Conservation (phyloP, 208 protist genomes). For the Naegleria lovaniensis region DNA sequence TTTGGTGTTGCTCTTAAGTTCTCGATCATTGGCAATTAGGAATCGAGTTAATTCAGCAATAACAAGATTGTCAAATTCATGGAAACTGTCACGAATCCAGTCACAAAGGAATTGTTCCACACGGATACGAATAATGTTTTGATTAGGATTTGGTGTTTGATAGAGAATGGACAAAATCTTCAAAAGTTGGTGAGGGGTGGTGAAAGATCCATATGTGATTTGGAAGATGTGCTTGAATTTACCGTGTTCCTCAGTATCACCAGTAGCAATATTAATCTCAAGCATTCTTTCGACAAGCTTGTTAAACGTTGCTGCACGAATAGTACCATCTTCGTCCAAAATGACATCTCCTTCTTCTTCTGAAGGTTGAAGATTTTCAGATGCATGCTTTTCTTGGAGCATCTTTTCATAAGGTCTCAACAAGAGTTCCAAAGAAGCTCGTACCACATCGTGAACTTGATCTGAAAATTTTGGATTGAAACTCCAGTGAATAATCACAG, state of each 20-base stretch:
- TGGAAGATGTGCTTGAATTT: conserved; percentile 15
- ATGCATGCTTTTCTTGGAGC: neutral
- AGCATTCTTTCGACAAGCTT: conserved; percentile 15
- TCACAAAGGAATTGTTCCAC: conserved; percentile 4
- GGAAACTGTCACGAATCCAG: conserved; percentile 5
- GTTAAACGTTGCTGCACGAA: neutral
- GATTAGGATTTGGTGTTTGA: neutral
- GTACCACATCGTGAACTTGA: neutral
- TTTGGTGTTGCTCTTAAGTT: neutral
- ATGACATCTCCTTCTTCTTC: neutral
- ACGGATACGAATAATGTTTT: neutral
- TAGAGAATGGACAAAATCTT: neutral
- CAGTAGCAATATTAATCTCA: neutral
- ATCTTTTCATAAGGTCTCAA: neutral
- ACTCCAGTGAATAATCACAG: neutral
- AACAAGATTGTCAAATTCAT: conserved; percentile 5
- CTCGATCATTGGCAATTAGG: neutral
- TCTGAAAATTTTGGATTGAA: neutral
- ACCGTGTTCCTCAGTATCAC: neutral
- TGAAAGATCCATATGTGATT: neutral
- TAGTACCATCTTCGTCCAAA: neutral
- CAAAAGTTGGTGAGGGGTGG: neutral
- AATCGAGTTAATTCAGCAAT: neutral
- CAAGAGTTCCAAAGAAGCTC: neutral
- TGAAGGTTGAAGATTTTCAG: neutral